These are phyloP conservation scores for Cladophialophora carrionii DNA, from an alignment of 2,329 filamentous ascomycete species.

Conservation along the genomic window DNA sequence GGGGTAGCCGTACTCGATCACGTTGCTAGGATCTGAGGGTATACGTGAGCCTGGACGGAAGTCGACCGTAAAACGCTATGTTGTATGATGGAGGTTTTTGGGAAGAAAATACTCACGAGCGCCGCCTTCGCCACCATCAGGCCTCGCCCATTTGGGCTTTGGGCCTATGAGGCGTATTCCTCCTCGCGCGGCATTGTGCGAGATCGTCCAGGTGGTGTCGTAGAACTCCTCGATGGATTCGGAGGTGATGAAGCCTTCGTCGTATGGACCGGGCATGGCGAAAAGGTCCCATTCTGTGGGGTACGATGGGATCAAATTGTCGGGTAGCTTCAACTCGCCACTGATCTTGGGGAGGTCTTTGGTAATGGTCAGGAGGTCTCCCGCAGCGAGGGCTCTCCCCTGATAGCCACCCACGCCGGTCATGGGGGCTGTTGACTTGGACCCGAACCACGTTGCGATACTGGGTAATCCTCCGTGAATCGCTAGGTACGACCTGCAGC, in stretches of 20 bases:
- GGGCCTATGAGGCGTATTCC: constrained; percentile 65
- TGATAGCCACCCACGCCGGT: constrained; percentile 64
- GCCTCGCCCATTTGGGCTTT: constrained; percentile 61
- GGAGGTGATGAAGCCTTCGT: constrained; percentile 56
- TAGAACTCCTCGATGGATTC: constrained; percentile 63
- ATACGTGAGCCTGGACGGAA: not conserved
- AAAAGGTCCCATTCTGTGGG: constrained; percentile 57
- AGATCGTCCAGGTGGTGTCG: constrained; percentile 61
- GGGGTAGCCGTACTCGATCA: constrained; percentile 64
- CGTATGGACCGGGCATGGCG: constrained; percentile 61
- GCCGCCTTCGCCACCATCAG: constrained; percentile 65
- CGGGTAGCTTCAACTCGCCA: constrained; percentile 48
- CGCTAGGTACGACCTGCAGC: constrained; percentile 63
- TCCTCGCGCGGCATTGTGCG: constrained; percentile 63
- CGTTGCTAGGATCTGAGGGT: constrained; percentile 56
- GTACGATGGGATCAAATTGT: constrained; percentile 55
- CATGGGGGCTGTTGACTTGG: constrained; percentile 62
- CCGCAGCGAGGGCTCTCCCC: constrained; percentile 58
- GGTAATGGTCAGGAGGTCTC: constrained; percentile 56
- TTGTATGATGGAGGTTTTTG: not conserved
- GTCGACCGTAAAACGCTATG: not conserved
- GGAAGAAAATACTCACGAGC: constrained; percentile 43
- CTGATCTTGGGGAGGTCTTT: constrained; percentile 45
- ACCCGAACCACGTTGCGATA: constrained; percentile 62
- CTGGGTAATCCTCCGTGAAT: constrained; percentile 59